Evolutionary conservation across 2,329 filamentous ascomycete species (phyloP).

Genomic region (Hansfordia pulvinata): DNA sequence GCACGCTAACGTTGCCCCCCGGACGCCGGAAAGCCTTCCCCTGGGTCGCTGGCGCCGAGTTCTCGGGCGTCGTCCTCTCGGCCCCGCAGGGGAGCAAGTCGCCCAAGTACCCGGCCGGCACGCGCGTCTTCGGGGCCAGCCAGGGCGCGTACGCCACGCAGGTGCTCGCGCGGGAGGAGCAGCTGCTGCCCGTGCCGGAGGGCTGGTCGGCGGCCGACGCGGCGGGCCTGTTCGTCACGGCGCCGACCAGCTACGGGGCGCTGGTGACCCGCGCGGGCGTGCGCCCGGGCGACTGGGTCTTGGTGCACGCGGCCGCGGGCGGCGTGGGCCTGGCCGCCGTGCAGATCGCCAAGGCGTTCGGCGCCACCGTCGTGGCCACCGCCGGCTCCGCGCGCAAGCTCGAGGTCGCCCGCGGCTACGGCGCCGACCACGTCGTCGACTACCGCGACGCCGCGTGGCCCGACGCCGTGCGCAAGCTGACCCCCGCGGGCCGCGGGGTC

Average conservation of each 20-base stretch:
- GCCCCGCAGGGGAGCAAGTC: conserved; percentile 38
- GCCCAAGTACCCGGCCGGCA: conserved; percentile 57
- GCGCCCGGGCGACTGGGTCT: conserved; percentile 69
- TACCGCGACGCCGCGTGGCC: conserved; percentile 55
- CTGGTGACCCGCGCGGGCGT: conserved; percentile 67
- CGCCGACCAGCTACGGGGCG: conserved; percentile 77
- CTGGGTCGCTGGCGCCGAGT: conserved; percentile 80
- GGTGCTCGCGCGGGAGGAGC: conserved; percentile 50
- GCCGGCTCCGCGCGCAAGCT: conserved; percentile 72
- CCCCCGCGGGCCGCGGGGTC: conserved; percentile 58
- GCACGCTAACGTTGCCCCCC: too few relatives aligned
- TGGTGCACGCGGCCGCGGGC: conserved; percentile 85
- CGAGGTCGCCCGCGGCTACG: conserved; percentile 63
- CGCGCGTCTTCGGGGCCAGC: conserved; percentile 72
- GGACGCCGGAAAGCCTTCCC: conserved; percentile 57
- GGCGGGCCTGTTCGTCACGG: conserved; percentile 82
- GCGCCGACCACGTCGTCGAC: conserved; percentile 72
- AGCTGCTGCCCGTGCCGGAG: conserved; percentile 59
- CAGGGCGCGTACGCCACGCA: conserved; percentile 81
- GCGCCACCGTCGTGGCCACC: conserved; percentile 86
- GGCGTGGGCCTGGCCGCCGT: conserved; percentile 87
- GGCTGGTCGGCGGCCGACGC: conserved; percentile 79
- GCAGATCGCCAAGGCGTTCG: conserved; percentile 84
- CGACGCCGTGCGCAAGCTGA: conserved; percentile 62
- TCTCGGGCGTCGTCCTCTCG: conserved; percentile 63